A percentile compares a stretch with the other conserved stretches of the same genome.
Evolutionary conservation across 2,329 filamentous ascomycete species (phyloP).

Genomic region (Xylaria sp.): DNA sequence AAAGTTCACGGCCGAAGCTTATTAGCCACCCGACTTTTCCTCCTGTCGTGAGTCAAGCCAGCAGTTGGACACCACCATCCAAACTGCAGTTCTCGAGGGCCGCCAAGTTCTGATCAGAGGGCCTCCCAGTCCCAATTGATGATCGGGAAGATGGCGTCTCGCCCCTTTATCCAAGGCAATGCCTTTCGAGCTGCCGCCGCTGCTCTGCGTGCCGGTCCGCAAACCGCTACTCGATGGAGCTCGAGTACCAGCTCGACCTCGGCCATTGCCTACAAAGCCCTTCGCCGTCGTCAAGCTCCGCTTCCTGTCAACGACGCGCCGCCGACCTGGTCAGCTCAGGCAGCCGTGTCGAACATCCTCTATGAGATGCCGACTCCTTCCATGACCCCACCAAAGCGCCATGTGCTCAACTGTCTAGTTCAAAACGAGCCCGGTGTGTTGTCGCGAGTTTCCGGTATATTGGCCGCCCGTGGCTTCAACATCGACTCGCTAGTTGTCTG

Average conservation of each 20-base stretch:
- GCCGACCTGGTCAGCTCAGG: constrained; percentile 87
- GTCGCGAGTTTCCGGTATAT: constrained; percentile 94
- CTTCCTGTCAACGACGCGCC: constrained; percentile 81
- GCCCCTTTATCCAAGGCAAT: constrained; percentile 44
- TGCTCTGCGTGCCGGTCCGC: constrained; percentile 38
- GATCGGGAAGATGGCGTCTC: constrained; percentile 50
- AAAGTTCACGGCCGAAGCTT: constrained; percentile 22
- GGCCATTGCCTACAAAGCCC: constrained; percentile 95
- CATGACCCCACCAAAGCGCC: constrained; percentile 85
- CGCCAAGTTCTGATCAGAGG: constrained; percentile 45
- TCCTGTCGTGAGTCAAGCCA: constrained; percentile 41
- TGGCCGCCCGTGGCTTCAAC: constrained; percentile 97
- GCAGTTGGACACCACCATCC: constrained; percentile 42
- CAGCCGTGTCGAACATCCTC: constrained; percentile 96
- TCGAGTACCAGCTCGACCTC: constrained; percentile 81
- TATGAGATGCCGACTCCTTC: constrained; percentile 96
- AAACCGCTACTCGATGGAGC: constrained; percentile 48
- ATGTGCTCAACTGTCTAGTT: constrained; percentile 97
- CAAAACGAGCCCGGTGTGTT: constrained; percentile 99
- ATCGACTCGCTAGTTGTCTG: constrained; percentile 98
- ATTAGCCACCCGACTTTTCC: constrained; percentile 25
- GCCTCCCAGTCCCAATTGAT: constrained; percentile 43
- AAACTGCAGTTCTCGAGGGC: constrained; percentile 37
- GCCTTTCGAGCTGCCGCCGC: constrained; percentile 45
- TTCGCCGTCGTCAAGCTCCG: constrained; percentile 89